phyloP scores from a whole-genome alignment of 2,329 filamentous ascomycete genomes.

The Fusarium annulatum region DNA sequence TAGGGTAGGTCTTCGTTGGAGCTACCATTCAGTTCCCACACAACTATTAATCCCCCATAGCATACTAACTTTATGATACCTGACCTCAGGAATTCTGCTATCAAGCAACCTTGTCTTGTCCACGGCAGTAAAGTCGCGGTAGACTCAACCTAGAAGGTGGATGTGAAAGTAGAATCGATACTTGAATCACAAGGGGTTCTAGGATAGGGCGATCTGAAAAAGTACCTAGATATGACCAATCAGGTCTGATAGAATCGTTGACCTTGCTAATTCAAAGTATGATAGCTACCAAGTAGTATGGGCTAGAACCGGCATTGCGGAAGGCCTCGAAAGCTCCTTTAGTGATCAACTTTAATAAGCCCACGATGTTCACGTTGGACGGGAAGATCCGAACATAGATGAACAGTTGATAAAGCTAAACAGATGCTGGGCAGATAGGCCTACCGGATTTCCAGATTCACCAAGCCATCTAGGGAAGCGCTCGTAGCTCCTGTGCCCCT shows the following conservation, averaged over 20 bases:
- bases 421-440: neutral
- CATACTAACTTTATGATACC: neutral
- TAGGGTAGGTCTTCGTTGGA: neutral
- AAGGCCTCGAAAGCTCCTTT: neutral
- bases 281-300: neutral
- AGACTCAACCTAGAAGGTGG: neutral
- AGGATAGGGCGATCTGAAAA: neutral
- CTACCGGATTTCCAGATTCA: neutral
- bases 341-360: neutral
- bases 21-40: neutral
- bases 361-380: neutral
- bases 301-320: neutral
- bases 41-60: neutral
- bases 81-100: neutral
- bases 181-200: neutral
- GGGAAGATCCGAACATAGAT: neutral
- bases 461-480: neutral
- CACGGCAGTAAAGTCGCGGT: neutral
- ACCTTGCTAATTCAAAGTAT: neutral
- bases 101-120: neutral
- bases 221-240: neutral
- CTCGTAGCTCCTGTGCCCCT: neutral
- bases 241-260: neutral
- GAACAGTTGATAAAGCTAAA: neutral
- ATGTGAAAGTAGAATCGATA: neutral